Evolutionary conservation across 768 basidiomycete species (phyloP).

Genomic region (Xerocomellus dryophilus): DNA sequence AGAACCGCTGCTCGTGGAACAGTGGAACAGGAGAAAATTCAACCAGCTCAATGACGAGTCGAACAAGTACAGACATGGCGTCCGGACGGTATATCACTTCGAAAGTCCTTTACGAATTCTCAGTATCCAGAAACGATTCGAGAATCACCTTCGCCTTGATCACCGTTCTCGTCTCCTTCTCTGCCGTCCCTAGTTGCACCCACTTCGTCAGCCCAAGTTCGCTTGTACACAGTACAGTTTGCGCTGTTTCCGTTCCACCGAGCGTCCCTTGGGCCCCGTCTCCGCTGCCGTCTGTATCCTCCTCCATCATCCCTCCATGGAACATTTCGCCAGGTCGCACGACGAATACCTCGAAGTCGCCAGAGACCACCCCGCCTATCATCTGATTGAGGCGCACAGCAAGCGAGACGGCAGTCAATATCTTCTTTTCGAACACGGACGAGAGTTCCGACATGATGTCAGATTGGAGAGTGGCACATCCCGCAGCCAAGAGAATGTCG

Average conservation of each 20-base stretch:
- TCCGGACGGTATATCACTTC: neutral
- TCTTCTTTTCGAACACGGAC: neutral
- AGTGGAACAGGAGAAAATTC: neutral
- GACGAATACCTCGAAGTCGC: constrained; percentile 7
- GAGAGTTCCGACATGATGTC: neutral
- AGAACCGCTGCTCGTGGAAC: no score
- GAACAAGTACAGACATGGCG: neutral
- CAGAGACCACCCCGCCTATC: constrained; percentile 3
- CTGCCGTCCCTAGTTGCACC: neutral
- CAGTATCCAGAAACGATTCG: neutral
- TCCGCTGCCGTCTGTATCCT: neutral
- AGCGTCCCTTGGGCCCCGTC: neutral
- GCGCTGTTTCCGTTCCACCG: neutral
- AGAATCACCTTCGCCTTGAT: constrained; percentile 4
- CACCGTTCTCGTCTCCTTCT: neutral
- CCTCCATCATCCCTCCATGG: neutral
- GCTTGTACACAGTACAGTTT: neutral
- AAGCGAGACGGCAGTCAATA: neutral
- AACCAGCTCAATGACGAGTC: no score
- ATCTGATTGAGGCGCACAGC: constrained; percentile 1
- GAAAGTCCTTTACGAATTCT: neutral
- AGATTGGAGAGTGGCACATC: neutral
- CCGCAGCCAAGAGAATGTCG: neutral
- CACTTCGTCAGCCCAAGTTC: neutral
- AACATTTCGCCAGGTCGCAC: neutral